Evolutionary conservation across 306 rosid genomes (phyloP), one percentile per base, ranked within the genome.

Genomic region (Vicia villosa): DNA sequence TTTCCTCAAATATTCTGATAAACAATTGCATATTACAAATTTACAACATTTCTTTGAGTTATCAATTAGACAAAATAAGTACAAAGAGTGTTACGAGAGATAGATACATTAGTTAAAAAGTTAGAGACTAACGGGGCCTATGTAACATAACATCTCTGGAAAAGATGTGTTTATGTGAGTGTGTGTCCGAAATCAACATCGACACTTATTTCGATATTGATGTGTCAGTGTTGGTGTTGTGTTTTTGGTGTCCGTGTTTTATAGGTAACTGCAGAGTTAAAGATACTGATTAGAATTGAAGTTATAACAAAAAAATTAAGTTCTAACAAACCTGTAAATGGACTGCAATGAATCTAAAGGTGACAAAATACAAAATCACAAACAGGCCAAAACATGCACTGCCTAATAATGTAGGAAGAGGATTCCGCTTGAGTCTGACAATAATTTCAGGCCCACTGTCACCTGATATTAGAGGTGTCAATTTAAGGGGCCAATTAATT

Each of bases 291-390:
- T 43, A 21, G 45, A 32, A 52, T 40, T 28, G 6, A 54, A 83
- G 51, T 12, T 20, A 45, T 50, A 49, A 15, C 38, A 37, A 30
- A 63, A n/a, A 68, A 26, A 77, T 51, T 42, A 65, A 75, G 60
- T 70, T 54, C 24, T 10, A 22, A 32, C 49, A 28, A 62, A 88
- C 97, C 92, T 90, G 97, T 60, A 90, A 75, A 77, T 83, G 86
- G 49, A 88, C 90, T 51, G 91, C 85, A 36, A 84, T 22, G 66
- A 77, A 88, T 76, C 70, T 90, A 83, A 79, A 88, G 6, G 91
- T 88, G 12, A 90, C 49, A 64, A 86, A n/a, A n/a, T n/a, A n/a
- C n/a, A n/a, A n/a, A 90, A 81, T 90, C 97, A 5, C 92, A 90
- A 17, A 68, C 9, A 11, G 97, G 97, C 97, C 95, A 90, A 69